Base-by-base conservation (phyloP, 73 alveolate species). In the Symbiodinium natans region DNA sequence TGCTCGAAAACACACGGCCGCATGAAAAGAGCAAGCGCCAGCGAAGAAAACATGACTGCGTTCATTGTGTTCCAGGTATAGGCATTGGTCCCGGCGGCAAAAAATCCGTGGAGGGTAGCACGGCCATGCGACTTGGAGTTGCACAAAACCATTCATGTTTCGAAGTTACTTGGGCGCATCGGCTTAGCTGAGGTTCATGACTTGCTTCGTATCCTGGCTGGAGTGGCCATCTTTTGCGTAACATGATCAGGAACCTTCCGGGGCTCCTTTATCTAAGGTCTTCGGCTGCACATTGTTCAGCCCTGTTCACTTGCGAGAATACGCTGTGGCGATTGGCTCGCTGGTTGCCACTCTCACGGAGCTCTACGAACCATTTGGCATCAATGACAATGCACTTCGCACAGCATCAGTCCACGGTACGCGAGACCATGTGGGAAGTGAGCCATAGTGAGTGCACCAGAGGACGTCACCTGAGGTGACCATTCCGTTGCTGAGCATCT, bases 91-190 rank as follows among this genome's bases (percentile, higher is more conserved):
- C 93, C 23, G 93, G 83, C 10, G 83, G 93, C 93, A 86, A 86
- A 63, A 86, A 86, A 74, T 86, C 93, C 36, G 93, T 86, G 83
- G 93, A 86, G 54, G 93, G 93, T 27, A 86, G 93, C 39, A 74
- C 83, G 71, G 93, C 93, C 15, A 86, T 86, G 93, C 31, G 41
- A 31, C 93, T 86, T 10, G 43, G 54, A 42, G 39, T 29, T 34
- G 86, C 41, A 77, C 38, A 10, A 9, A 77, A 29, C 52, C 41
- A 7, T 4, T n/a, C 13, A 11, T 33, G 87, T 39, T 39, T 34
- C 38, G 27, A 42, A 83, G 33, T 42, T 21, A 27, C 21, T 83
- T 11, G 27, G 21, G 73, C 39, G 21, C 15, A 6, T n/a, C 11
- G 31, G 43, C 41, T 74, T 74, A 19, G 2, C 40, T 36, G 40